phyloP scores from a whole-genome alignment of 2,329 filamentous ascomycete species.

The Fonsecaea erecta region DNA sequence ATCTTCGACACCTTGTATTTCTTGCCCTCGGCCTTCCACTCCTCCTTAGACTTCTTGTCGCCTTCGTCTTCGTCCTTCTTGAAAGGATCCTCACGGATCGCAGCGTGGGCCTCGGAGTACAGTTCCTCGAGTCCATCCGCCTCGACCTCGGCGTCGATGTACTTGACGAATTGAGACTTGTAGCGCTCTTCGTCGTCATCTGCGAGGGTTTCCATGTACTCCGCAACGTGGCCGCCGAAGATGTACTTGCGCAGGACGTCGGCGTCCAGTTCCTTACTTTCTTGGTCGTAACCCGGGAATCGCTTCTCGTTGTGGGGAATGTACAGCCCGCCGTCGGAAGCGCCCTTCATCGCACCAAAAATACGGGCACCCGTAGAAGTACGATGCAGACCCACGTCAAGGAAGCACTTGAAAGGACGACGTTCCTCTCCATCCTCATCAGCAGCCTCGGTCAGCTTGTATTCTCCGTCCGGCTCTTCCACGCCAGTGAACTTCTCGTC shows the following conservation, averaged over 20 bases:
- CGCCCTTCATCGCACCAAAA: constrained; percentile 99
- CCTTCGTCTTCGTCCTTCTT: constrained; percentile 79
- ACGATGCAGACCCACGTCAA: constrained; percentile 95
- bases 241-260: constrained; percentile 99
- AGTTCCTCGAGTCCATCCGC: constrained; percentile 96
- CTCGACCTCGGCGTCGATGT: constrained; percentile 96
- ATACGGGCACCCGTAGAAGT: constrained; percentile 98
- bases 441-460: constrained; percentile 88
- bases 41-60: constrained; percentile 94
- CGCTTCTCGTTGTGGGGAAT: constrained; percentile 99
- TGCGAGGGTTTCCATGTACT: constrained; percentile 99
- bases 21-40: constrained; percentile 94
- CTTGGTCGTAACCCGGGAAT: constrained; percentile 98
- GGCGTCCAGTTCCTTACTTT: constrained; percentile 95
- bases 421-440: constrained; percentile 88
- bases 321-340: constrained; percentile 95
- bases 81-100: constrained; percentile 96
- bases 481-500: constrained; percentile 94
- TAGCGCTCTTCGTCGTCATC: constrained; percentile 99
- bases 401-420: constrained; percentile 98
- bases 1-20: constrained; percentile 83
- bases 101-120: constrained; percentile 91
- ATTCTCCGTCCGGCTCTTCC: constrained; percentile 96
- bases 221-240: constrained; percentile 94
- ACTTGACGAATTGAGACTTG: constrained; percentile 97